phyloP scores from a whole-genome alignment of 2,329 filamentous ascomycete species.

The Dactylonectria macrodidyma region DNA sequence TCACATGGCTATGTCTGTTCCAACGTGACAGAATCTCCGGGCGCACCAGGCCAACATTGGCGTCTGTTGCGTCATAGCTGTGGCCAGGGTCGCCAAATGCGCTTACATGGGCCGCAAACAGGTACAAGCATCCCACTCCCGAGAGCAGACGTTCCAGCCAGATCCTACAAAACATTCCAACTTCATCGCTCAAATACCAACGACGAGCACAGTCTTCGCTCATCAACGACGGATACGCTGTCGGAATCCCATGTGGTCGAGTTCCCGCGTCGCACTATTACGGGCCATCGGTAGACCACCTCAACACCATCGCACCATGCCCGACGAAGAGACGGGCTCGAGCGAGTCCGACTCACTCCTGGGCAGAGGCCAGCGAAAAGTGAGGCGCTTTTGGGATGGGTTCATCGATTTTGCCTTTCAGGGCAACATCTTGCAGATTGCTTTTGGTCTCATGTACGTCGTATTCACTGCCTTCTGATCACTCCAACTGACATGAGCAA shows the following conservation, averaged over 20 bases:
- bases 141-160: background rate
- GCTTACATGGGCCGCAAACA: slow-evolving; percentile 9
- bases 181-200: background rate
- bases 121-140: background rate
- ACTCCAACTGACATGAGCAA: slow-evolving; percentile 55
- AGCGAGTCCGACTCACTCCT: slow-evolving; percentile 59
- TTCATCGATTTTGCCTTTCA: slow-evolving; percentile 82
- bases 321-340: slow-evolving; percentile 55
- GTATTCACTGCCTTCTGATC: no score
- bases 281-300: slow-evolving; percentile 6
- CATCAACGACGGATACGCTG: background rate
- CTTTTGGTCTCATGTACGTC: slow-evolving; percentile 80
- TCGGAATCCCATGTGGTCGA: background rate
- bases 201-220: background rate
- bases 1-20: slow-evolving; percentile 7
- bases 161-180: background rate
- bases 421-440: slow-evolving; percentile 83
- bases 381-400: slow-evolving; percentile 70
- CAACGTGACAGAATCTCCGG: slow-evolving; percentile 5
- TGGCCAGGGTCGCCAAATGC: slow-evolving; percentile 12
- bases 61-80: slow-evolving; percentile 22
- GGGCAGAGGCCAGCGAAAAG: slow-evolving; percentile 62
- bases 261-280: background rate
- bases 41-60: slow-evolving; percentile 6
- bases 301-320: slow-evolving; percentile 45